Base-by-base conservation (phyloP, 2,329 filamentous ascomycete species). In the Polytolypa hystricis region DNA sequence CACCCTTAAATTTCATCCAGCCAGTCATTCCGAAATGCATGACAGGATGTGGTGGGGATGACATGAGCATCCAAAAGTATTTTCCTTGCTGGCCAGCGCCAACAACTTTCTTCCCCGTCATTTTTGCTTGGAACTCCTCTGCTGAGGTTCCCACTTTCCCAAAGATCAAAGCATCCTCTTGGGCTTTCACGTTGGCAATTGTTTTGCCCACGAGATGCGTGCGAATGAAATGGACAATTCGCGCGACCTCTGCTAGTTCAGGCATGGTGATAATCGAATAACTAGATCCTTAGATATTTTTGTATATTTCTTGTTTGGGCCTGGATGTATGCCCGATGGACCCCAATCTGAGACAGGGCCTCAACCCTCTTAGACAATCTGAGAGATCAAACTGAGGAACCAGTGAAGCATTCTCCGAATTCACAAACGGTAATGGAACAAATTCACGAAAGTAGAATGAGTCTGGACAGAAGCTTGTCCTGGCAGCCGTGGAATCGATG, bases 21-120 rank as follows among this genome's bases (percentile, higher is more conserved):
- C 91, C 77, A 11, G 67, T 64, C 70, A 73, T 73, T 28, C 85
- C 85, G 49, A 93, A 79, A 58, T 93, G 86, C 77, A 93, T 85
- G 19, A 96, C 75, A 0, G 83, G 74, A 60, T 96, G 91, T 1
- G 89, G 87, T 8, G 84, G 73, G 7, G 73, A 71, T 17, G 74
- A 71, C 73, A 84, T 82, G 25, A 84, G 78, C 15, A 96, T 68
- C 69, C 91, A 98, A 58, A 98, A 96, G 55, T 96, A 96, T 71
- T 96, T 98, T 7, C 91, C 91, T 56, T 95, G 91, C 41, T 82
- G 85, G 3, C 82, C 83, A 3, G 82, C 83, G 37, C 70, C 72
- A 27, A 72, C 49, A 20, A 81, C 76, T 52, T 77, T 84, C 52
- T 82, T 89, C 4, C 84, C 85, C 3, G 70, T 70, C 52, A 95